phyloP scores from a whole-genome alignment of 2,329 filamentous ascomycete species.

The Leptosphaerulina australis region DNA sequence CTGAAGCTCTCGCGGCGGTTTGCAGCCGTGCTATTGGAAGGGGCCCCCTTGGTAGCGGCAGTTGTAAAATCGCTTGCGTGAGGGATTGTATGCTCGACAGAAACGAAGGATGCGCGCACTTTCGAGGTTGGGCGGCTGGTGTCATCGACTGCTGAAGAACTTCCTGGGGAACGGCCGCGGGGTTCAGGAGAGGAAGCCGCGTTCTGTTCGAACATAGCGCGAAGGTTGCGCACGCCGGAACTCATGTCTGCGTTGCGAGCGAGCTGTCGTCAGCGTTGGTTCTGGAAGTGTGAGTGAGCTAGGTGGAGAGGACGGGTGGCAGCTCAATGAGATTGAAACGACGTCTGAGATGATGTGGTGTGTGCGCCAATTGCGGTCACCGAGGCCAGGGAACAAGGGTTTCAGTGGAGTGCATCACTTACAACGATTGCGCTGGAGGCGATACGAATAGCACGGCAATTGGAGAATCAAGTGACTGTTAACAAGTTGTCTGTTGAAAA shows the following conservation, averaged over 20 bases:
- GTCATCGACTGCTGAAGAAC: constrained; percentile 38
- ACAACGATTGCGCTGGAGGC: constrained; percentile 23
- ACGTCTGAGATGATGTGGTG: constrained; percentile 35
- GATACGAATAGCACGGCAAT: constrained; percentile 15
- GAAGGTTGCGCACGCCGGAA: constrained; percentile 56
- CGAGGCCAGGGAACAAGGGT: constrained; percentile 26
- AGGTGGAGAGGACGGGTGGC: constrained; percentile 23
- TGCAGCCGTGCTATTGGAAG: constrained; percentile 38
- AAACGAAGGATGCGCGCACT: constrained; percentile 56
- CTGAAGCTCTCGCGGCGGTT: constrained; percentile 53
- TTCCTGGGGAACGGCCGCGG: constrained; percentile 53
- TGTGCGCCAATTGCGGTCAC: constrained; percentile 22
- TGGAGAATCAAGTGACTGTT: constrained; percentile 7
- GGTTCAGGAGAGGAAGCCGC: constrained; percentile 48
- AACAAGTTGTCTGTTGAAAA: constrained; percentile 12
- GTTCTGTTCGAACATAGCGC: constrained; percentile 56
- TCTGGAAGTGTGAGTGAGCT: constrained; percentile 22
- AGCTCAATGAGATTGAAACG: constrained; percentile 21
- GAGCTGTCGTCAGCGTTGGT: constrained; percentile 35
- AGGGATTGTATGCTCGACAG: constrained; percentile 52
- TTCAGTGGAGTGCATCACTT: constrained; percentile 25
- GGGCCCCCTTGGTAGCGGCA: constrained; percentile 33
- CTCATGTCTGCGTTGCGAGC: constrained; percentile 53
- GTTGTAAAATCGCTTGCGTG: constrained; percentile 32
- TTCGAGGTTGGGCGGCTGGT: constrained; percentile 50